Base-by-base conservation (phyloP, 257 asterid genomes). In the Plantago major region DNA sequence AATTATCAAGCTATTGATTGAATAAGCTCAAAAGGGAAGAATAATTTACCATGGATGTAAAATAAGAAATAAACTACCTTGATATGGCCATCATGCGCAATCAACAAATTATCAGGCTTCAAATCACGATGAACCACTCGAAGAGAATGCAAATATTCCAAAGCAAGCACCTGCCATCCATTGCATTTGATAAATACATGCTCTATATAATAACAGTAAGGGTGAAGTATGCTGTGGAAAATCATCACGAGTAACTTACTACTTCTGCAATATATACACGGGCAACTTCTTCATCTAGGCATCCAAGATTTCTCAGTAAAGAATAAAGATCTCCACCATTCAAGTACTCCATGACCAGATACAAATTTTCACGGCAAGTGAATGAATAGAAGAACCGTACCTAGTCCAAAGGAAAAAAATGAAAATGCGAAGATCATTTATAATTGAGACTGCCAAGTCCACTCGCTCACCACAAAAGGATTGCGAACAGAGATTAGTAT, bases 251-350 rank as follows among this genome's bases (percentile, higher is more conserved):
- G 15, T 56, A 63, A 85, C 99, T 83, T 83, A 89, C 99, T 66
- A 93, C 97, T 93, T 93, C 99, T 44, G 99, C 99, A 13, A 93
- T 81, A 75, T 93, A 93, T 51, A 93, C 89, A 49, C 96, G 97
- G 67, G 96, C 86, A 62, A 93, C 96, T 67, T 89, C 99, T 83
- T 93, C 99, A 64, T 93, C 97, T 64, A 93, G 78, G 85, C 99
- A 93, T 59, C 99, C 94, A 33, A 93, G 85, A 82, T 93, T 93
- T 73, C 99, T 87, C 82, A 93, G 80, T 57, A 93, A 76, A 14
- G 99, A 93, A 74, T 93, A 93, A 49, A 93, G 88, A 86, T 93
- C 99, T 70, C 99, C 99, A 16, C 99, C 99, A 69, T 93, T 93
- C 83, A 93, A 76, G 78, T 93, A 93, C 85, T 93, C 99, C 99